phyloP scores from a whole-genome alignment of 1,139 yeast species.

The Pichia sp. region DNA sequence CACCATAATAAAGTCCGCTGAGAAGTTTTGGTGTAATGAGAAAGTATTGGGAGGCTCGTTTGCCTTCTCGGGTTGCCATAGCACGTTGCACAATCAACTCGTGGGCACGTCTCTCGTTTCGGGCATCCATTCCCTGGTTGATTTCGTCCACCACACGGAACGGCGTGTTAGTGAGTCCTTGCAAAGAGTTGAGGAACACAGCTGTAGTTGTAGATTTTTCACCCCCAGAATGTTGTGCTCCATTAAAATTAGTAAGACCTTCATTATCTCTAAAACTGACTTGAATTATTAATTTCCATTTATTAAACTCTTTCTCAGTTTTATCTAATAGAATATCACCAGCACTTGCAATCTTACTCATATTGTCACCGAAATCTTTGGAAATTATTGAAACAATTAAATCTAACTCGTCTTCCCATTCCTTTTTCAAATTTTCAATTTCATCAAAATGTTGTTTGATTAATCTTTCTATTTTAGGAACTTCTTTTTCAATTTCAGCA shows the following conservation, averaged over 20 bases:
- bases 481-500: conserved; percentile 21
- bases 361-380: conserved; percentile 55
- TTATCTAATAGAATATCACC: conserved; percentile 67
- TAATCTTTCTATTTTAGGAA: conserved; percentile 34
- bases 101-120: conserved; percentile 85
- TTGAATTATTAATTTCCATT: conserved; percentile 80
- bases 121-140: conserved; percentile 98
- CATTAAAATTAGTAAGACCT: conserved; percentile 62
- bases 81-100: conserved; percentile 82
- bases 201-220: conserved; percentile 95
- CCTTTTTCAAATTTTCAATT: conserved; percentile 37
- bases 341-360: conserved; percentile 72
- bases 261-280: conserved; percentile 82
- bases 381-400: conserved; percentile 50
- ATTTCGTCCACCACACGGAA: conserved; percentile 96
- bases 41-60: conserved; percentile 59
- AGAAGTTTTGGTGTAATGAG: conserved; percentile 88
- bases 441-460: conserved; percentile 32
- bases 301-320: conserved; percentile 47
- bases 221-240: conserved; percentile 94
- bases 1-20: conserved; percentile 71
- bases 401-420: conserved; percentile 60
- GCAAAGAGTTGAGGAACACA: conserved; percentile 82
- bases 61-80: conserved; percentile 43
- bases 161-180: conserved; percentile 86